Evolutionary conservation across 345 rosid species (phyloP), one percentile per base, ranked within the genome.

Genomic region (Gossypium mustelinum): DNA sequence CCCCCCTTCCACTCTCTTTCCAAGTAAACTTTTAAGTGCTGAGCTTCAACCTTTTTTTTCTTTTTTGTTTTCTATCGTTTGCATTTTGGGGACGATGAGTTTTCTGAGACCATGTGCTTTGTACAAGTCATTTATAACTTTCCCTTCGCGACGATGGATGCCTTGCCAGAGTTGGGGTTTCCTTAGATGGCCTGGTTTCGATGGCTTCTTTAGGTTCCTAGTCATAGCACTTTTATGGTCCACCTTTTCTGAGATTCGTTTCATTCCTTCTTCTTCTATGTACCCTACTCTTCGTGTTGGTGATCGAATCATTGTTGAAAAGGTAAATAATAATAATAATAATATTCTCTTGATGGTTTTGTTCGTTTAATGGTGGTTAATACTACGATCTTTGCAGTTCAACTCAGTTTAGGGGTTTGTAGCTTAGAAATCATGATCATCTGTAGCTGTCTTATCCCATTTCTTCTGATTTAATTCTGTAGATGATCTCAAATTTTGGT

Each of bases 161-260:
- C 89, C 82, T 9, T 80, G 85, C 77, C 86, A 83, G 78, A 85
- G 76, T 72, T 79, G 77, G 81, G 85, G 79, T 14, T 81, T 83
- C 73, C 85, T 81, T 16, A 79, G 82, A 34, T 81, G 86, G 83
- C 85, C 88, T 8, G 86, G 83, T 20, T 34, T 79, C 41, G 86
- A 83, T 67, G 85, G 84, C 17, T 57, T 73, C 52, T 58, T 83
- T 39, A 79, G 81, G 48, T 66, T 78, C 48, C 16, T 81, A 4
- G 66, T 82, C 68, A 9, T 78, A 43, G 22, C 73, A 11, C 84
- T 84, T 77, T 62, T 82, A 51, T 80, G 85, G 89, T 75, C 87
- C 50, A 77, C 60, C 16, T 70, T 70, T 29, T 70, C 73, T 17
- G 73, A 70, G 73, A 52, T 70, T 51, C 73, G 73, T 70, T 70